Evolutionary conservation across 2,329 filamentous ascomycete genomes (phyloP), one percentile per base, ranked within the genome.

Genomic region (Colletotrichum noveboracense): DNA sequence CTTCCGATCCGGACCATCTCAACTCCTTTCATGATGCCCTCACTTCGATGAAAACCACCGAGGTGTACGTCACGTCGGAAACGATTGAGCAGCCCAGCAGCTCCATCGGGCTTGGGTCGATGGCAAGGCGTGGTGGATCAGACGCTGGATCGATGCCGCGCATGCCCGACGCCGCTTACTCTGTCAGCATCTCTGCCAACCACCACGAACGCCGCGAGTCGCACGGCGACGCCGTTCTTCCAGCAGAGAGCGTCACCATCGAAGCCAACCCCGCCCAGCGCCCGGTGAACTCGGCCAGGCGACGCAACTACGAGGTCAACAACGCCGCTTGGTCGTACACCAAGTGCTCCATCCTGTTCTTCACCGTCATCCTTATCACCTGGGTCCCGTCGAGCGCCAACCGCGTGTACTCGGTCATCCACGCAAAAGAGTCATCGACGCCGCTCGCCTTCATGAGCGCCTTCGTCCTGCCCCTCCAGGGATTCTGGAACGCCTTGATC

Each of bases 401-500:
- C 82, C 90, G 95, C 12, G 90, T 96, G 18, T 96, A 94, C 83
- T 91, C 91, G 5, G 87, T 96, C 18, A 87, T 92, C 10, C 87
- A 93, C 79, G 86, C 88, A 0, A 84, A 89, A 30, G 74, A 88
- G 6, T 84, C 89, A 0, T 89, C 87, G 9, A 88, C 92, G 32
- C 86, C 88, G 0, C 89, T 97, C 28, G 92, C 95, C 79, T 92
- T 94, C 78, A 90, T 93, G 78, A 93, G 93, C 26, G 92, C 94
- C 0, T 89, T 95, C 55, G 94, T 97, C 1, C 88, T 97, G 10
- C 95, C 95, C 0, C 88, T 96, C 0, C 95, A 97, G 81, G 95
- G 95, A 0, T 94, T 96, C 80, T 97, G 95, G 94, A 97, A 97
- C 82, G 91, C 93, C 21, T 83, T 94, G 74, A 95, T 97, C 78